phyloP scores from a whole-genome alignment of 1,284 basidiomycete genomes.

The Polyporus tsugae region DNA sequence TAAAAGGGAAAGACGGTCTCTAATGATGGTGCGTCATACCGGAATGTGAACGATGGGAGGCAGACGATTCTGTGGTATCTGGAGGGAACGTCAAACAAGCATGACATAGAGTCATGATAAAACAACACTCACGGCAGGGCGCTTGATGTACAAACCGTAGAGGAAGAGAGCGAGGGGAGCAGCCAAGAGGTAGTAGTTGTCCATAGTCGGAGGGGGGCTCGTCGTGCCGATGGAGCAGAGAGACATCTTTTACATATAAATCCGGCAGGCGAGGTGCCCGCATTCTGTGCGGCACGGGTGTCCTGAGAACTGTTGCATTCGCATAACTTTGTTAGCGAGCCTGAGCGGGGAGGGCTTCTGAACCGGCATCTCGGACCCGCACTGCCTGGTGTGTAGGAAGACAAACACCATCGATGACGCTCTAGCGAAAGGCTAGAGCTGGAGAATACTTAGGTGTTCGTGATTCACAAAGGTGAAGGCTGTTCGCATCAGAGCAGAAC shows the following conservation, averaged over 20 bases:
- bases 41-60: constrained; percentile 35
- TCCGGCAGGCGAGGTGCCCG: neutral
- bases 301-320: constrained; percentile 4
- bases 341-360: constrained; percentile 2
- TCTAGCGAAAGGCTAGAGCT: constrained; percentile 1
- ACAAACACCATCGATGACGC: neutral
- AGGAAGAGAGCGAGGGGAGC: constrained; percentile 23
- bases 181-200: constrained; percentile 30
- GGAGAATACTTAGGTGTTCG: neutral
- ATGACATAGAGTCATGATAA: neutral
- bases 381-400: constrained; percentile 2
- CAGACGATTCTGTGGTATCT: constrained; percentile 31
- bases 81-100: neutral
- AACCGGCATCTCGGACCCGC: neutral
- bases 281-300: neutral
- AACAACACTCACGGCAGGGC: constrained; percentile 15
- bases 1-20: neutral
- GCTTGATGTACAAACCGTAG: constrained; percentile 24
- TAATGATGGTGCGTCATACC: constrained; percentile 3
- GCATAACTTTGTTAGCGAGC: neutral
- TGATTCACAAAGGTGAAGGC: neutral
- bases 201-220: constrained; percentile 23
- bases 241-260: constrained; percentile 15
- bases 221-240: neutral
- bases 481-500: neutral